phyloP scores from a whole-genome alignment of 139 green algal species.

The Chlamydomonas sphaeroides region DNA sequence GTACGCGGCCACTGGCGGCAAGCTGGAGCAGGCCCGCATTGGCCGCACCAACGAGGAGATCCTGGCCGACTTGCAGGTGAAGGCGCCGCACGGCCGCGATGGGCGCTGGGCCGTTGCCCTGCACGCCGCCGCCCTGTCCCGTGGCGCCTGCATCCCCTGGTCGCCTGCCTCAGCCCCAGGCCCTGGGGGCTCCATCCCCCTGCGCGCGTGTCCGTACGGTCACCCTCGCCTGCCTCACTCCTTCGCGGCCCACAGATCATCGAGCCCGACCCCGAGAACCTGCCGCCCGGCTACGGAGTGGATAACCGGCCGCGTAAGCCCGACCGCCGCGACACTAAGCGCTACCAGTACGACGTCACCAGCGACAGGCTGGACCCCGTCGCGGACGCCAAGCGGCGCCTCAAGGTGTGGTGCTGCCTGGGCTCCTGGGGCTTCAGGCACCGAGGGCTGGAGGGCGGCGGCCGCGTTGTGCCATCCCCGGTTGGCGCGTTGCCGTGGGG shows the following conservation, averaged over 20 bases:
- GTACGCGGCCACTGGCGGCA: conserved; percentile 15
- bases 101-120: too few relatives aligned
- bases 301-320: conserved; percentile 7
- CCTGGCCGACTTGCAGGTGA: background rate
- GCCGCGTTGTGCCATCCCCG: too few relatives aligned
- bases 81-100: too few relatives aligned
- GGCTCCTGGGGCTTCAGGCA: too few relatives aligned
- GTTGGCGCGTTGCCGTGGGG: too few relatives aligned
- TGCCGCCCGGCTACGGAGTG: conserved; percentile 8
- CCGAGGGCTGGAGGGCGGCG: too few relatives aligned
- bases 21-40: conserved; percentile 1
- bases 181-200: too few relatives aligned
- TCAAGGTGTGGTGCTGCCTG: conserved; percentile 20
- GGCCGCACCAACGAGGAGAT: background rate
- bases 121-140: too few relatives aligned
- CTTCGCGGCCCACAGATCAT: background rate
- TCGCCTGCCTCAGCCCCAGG: too few relatives aligned
- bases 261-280: background rate
- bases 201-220: too few relatives aligned
- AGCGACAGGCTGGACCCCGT: background rate
- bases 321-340: conserved; percentile 19
- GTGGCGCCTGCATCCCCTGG: too few relatives aligned
- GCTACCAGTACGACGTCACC: conserved; percentile 37
- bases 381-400: background rate
- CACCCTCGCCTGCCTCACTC: too few relatives aligned